Conservation (phyloP, 108 stramenopile genomes). For the Cyclotella kingstonii region DNA sequence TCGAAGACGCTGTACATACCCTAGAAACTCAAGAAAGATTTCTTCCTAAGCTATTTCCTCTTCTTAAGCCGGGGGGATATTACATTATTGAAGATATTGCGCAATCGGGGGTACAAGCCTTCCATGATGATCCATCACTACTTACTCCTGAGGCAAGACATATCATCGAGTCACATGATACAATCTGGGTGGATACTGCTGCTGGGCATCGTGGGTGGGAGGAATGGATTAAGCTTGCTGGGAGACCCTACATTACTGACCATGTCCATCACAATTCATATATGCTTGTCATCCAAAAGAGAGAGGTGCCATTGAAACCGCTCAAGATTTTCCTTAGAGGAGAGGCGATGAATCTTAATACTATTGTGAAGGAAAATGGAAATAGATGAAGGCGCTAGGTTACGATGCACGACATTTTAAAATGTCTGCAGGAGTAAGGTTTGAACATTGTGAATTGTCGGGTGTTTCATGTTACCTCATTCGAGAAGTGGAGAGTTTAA, state of each 20-base stretch:
- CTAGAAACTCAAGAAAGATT: conserved; percentile 11
- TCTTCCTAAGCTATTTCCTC: conserved; percentile 18
- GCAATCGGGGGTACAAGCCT: neutral
- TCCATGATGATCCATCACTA: conserved; percentile 17
- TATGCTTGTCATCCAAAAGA: conserved; percentile 17
- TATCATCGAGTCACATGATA: conserved; percentile 21
- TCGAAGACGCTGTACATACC: conserved; percentile 24
- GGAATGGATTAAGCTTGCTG: conserved; percentile 9
- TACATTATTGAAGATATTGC: conserved; percentile 32
- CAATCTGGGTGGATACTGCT: conserved; percentile 22
- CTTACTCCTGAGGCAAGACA: neutral
- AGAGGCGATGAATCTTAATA: conserved; percentile 9
- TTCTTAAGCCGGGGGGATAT: conserved; percentile 22
- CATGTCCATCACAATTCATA: conserved; percentile 22
- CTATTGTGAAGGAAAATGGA: conserved; percentile 10
- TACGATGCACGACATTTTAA: too few relatives aligned
- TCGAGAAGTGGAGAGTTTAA: too few relatives aligned
- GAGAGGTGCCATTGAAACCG: conserved; percentile 6
- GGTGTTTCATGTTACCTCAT: too few relatives aligned
- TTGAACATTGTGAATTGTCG: too few relatives aligned
- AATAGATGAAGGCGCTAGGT: too few relatives aligned
- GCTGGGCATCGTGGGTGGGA: conserved; percentile 24
- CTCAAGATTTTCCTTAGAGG: conserved; percentile 6
- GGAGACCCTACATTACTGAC: conserved; percentile 4
- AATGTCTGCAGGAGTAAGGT: too few relatives aligned